A percentile compares a stretch with the other conserved stretches of the same genome.
Evolutionary conservation across 169 alveolate species (phyloP).

Genomic region (Theileria luwenshuni): DNA sequence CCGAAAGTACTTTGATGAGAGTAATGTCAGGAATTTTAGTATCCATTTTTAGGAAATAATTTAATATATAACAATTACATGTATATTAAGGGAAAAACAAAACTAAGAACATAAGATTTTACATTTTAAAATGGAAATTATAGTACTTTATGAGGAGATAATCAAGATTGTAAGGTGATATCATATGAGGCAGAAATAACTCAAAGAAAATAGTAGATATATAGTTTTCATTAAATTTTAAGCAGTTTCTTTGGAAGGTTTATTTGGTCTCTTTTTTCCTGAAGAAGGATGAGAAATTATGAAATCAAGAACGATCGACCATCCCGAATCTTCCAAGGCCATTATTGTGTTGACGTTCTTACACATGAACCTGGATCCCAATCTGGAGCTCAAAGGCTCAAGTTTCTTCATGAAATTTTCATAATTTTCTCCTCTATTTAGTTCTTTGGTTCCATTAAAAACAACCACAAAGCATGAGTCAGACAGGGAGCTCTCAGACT

Average conservation of each 20-base stretch:
- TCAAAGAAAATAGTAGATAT: not conserved
- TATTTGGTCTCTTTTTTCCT: slow-evolving; percentile 10
- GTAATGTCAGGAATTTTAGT: slow-evolving; percentile 16
- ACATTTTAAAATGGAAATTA: slow-evolving; percentile 5
- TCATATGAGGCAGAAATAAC: no score
- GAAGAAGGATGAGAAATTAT: slow-evolving; percentile 19
- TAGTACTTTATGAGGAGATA: not conserved
- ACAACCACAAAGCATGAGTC: slow-evolving; percentile 31
- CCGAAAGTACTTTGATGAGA: slow-evolving; percentile 9
- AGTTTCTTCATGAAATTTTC: slow-evolving; percentile 19
- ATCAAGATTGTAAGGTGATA: no score
- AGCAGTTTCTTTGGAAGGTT: not conserved
- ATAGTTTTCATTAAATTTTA: not conserved
- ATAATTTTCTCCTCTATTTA: slow-evolving; percentile 6
- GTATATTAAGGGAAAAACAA: not conserved
- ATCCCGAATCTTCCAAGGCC: slow-evolving; percentile 31
- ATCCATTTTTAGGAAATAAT: slow-evolving; percentile 18
- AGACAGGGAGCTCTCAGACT: slow-evolving; percentile 33
- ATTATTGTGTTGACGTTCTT: slow-evolving; percentile 17
- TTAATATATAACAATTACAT: slow-evolving; percentile 1
- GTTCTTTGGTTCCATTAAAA: slow-evolving; percentile 28
- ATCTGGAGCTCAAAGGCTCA: slow-evolving; percentile 17
- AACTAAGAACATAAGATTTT: not conserved
- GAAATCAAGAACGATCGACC: slow-evolving; percentile 25
- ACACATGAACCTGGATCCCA: slow-evolving; percentile 17